A percentile compares a stretch with the other conserved stretches of the same genome.
Conservation (phyloP, 2,329 filamentous ascomycete species). For the Madurella fahalii region DNA sequence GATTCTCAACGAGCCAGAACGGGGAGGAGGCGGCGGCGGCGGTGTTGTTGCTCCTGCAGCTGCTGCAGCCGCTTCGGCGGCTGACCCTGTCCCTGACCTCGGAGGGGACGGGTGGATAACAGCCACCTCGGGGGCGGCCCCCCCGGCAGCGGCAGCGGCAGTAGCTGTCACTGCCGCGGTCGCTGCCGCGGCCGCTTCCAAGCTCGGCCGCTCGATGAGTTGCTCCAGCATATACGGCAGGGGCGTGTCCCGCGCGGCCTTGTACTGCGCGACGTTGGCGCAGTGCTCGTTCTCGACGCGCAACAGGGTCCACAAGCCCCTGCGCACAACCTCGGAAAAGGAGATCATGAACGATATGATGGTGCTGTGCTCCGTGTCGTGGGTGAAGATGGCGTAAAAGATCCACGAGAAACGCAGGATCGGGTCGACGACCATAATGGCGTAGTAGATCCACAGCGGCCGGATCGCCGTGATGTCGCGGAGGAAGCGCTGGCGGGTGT, state of each 20-base stretch:
- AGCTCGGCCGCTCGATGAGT: conserved; percentile 41
- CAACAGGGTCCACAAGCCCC: conserved; percentile 88
- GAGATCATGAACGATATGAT: conserved; percentile 74
- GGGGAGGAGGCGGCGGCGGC: conserved; percentile 20
- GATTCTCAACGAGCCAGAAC: not conserved
- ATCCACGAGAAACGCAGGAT: conserved; percentile 92
- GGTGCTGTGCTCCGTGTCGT: conserved; percentile 77
- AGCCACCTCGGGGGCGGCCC: not conserved
- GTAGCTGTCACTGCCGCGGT: conserved; percentile 3
- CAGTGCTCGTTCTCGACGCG: conserved; percentile 98
- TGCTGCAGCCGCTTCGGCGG: no score
- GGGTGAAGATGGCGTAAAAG: conserved; percentile 80
- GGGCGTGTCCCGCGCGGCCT: conserved; percentile 81
- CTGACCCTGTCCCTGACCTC: no score
- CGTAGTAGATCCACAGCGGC: conserved; percentile 76
- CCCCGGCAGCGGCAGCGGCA: conserved; percentile 3
- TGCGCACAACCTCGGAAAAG: conserved; percentile 73
- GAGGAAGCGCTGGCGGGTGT: conserved; percentile 62
- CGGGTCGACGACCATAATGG: conserved; percentile 76
- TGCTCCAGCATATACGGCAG: conserved; percentile 69
- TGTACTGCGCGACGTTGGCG: conserved; percentile 83
- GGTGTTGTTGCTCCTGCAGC: conserved; percentile 6
- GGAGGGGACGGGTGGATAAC: no score
- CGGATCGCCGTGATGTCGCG: conserved; percentile 79
- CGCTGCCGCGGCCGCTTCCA: conserved; percentile 29